Evolutionary conservation across 495 filamentous ascomycete species (phyloP), one percentile per base, ranked within the genome.

Genomic region (Tuber calosporum): DNA sequence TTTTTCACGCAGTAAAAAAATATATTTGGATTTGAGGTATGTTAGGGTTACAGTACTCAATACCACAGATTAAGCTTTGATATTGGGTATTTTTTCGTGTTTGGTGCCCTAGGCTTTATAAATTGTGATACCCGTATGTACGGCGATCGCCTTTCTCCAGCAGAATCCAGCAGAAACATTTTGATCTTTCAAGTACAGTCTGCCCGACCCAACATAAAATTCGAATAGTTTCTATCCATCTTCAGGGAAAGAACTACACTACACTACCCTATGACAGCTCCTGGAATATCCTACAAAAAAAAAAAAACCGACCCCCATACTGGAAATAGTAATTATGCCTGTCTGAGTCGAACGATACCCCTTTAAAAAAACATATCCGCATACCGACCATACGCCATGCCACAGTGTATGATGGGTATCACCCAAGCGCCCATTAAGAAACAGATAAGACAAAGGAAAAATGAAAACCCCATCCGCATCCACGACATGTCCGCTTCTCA

Each of bases 391-490:
- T 34, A 62, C 53, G 17, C 53, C 53, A 19, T 34, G 53, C 53
- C 53, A 62, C 53, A 62, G 15, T 30, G 53, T 26, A 62, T 62
- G 11, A 34, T 34, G 26, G 53, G 26, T 19, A 62, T 34, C 4
- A 34, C 5, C 53, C 53, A 13, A 62, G 53, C 53, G 26, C 26
- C 53, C 26, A 62, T 62, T 15, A 17, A 13, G 48, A 53, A 53
- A 62, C 53, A 62, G 53, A 34, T 26, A 11, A 62, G 2, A 62
- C 53, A 62, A 62, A 62, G 15, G 26, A 62, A 62, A 30, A 69
- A 73, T 26, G 38, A 72, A 43, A 53, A 73, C 26, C n/a, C 43
- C 41, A 37, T 22, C 72, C 15, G 39, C 8, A n/a, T 2, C 67
- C 39, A 67, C 43, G 17, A 26, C 34, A 53, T 40, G 53, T 34